These are phyloP conservation scores for Musa troglodytarum DNA, from an alignment of 176 grass and related monocot species.

Conservation along the genomic window DNA sequence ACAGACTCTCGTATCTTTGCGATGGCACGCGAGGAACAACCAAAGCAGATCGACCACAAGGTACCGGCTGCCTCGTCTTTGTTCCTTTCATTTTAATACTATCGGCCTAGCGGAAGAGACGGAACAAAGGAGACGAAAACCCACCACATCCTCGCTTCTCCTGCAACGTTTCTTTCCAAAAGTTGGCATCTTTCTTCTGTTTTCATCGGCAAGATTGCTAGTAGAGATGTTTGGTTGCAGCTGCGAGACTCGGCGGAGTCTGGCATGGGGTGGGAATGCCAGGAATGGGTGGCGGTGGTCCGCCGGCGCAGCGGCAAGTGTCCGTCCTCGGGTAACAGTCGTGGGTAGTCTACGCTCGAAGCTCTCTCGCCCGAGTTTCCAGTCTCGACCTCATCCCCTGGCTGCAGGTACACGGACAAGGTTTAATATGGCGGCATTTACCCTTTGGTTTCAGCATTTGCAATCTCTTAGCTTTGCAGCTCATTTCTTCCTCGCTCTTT, in stretches of 20 bases:
- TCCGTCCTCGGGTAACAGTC: neutral
- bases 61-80: neutral
- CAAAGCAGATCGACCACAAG: neutral
- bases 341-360: neutral
- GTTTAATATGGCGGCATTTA: neutral
- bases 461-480: neutral
- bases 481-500: neutral
- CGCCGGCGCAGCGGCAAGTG: conserved; percentile 33
- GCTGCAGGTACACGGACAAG: neutral
- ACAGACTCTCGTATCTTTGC: neutral
- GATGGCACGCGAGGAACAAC: neutral
- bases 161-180: neutral
- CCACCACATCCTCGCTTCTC: neutral
- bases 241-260: neutral
- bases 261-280: conserved; percentile 26
- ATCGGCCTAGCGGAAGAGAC: neutral
- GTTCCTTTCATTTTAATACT: neutral
- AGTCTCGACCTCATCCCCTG: neutral
- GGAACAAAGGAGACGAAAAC: too few relatives aligned
- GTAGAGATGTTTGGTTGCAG: neutral
- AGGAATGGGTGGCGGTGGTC: conserved; percentile 53
- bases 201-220: too few relatives aligned
- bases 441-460: neutral
- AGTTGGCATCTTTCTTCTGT: too few relatives aligned
- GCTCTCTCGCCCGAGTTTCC: neutral